These are phyloP conservation scores for Lathyrus sativus DNA, from an alignment of 306 rosid genomes.

Conservation along the genomic window DNA sequence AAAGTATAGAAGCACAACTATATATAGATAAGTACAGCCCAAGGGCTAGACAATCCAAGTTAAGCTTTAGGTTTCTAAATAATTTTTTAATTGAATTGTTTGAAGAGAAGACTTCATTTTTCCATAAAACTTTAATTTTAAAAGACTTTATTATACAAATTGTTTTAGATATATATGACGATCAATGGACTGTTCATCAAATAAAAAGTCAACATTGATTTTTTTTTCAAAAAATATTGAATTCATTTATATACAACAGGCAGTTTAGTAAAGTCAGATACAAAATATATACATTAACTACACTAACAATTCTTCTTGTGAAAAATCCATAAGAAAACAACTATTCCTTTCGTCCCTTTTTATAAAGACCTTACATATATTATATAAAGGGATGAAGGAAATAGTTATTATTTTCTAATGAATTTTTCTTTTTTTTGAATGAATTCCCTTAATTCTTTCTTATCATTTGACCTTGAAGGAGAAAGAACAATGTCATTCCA, in stretches of 20 bases:
- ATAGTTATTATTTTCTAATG: slow-evolving; percentile 4
- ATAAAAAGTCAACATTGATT: too few species aligned
- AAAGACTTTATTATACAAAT: too few species aligned
- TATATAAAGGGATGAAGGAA: neutral
- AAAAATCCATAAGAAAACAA: neutral
- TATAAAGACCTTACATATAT: neutral
- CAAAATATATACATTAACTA: neutral
- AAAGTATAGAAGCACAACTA: too few species aligned
- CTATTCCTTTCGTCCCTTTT: neutral
- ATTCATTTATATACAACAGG: neutral
- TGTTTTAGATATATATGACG: too few species aligned
- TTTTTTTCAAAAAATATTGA: too few species aligned
- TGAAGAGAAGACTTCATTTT: too few species aligned
- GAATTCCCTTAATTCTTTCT: slow-evolving; percentile 49
- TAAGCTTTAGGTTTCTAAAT: too few species aligned
- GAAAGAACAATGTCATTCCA: slow-evolving; percentile 66
- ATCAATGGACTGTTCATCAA: too few species aligned
- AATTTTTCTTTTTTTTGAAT: slow-evolving; percentile 57
- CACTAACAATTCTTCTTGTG: neutral
- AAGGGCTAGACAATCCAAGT: too few species aligned
- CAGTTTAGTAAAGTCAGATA: neutral
- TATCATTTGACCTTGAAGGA: slow-evolving; percentile 54
- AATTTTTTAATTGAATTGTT: too few species aligned
- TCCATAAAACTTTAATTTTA: too few species aligned
- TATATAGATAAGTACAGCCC: too few species aligned